phyloP scores from a whole-genome alignment of 768 basidiomycete genomes.

The Mycena maculata region DNA sequence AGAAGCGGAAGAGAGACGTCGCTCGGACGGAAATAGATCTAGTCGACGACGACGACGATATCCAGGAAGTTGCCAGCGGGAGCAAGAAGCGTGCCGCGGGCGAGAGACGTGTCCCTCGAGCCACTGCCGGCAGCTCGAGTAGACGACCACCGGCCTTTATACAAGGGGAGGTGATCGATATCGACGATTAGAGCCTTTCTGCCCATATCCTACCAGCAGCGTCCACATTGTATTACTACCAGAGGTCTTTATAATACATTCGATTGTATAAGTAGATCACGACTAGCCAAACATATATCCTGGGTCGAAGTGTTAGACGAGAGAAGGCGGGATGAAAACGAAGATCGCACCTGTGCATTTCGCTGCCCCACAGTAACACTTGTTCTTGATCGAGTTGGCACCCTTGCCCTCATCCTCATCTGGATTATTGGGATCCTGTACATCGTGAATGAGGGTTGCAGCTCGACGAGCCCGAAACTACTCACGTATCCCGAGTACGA shows the following conservation, averaged over 20 bases:
- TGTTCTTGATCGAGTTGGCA: background rate
- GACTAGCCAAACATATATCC: constrained; percentile 26
- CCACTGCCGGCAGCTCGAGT: constrained; percentile 17
- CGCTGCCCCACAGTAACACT: constrained; percentile 12
- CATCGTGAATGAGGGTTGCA: background rate
- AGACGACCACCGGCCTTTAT: constrained; percentile 27
- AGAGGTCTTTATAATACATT: constrained; percentile 17
- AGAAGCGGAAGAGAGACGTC: constrained; percentile 51
- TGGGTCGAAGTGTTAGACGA: background rate
- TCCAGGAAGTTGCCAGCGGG: constrained; percentile 5
- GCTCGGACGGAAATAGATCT: constrained; percentile 45
- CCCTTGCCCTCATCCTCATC: background rate
- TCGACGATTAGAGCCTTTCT: constrained; percentile 48
- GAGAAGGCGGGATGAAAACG: too few species aligned
- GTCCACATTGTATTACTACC: constrained; percentile 18
- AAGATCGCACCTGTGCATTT: constrained; percentile 8
- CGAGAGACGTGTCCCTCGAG: constrained; percentile 4
- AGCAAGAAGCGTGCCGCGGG: constrained; percentile 38
- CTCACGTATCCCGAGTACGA: constrained; percentile 67
- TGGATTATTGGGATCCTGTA: constrained; percentile 13
- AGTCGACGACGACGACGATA: constrained; percentile 41
- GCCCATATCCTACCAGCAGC: background rate
- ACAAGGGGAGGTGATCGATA: constrained; percentile 57
- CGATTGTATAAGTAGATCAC: constrained; percentile 14
- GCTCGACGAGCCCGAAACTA: background rate